phyloP scores from a whole-genome alignment of 768 basidiomycete species.

The Dacryopinax primogenitus region DNA sequence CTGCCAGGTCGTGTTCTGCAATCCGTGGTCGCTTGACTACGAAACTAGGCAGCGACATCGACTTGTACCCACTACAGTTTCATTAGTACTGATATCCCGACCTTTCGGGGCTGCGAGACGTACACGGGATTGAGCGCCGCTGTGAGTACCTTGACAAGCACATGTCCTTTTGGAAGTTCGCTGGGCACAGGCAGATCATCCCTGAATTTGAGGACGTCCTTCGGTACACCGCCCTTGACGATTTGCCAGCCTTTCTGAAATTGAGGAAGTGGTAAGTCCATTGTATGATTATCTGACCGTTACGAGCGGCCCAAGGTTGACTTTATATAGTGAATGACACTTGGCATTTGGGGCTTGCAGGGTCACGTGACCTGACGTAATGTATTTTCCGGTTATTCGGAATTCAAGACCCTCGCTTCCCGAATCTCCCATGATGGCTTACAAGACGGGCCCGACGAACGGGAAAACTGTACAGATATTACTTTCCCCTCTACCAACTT shows the following conservation, averaged over 20 bases:
- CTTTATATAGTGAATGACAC: too few relatives aligned
- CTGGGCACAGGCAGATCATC: slow-evolving; percentile 24
- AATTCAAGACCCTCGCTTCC: too few relatives aligned
- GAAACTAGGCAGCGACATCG: slow-evolving; percentile 38
- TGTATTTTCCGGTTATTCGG: too few relatives aligned
- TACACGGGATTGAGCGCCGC: slow-evolving; percentile 60
- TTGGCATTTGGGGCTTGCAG: too few relatives aligned
- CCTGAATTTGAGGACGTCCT: slow-evolving; percentile 24
- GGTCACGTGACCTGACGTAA: too few relatives aligned
- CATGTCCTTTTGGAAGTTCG: slow-evolving; percentile 30
- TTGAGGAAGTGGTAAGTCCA: background rate
- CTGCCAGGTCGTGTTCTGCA: slow-evolving; percentile 51
- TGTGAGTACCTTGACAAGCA: slow-evolving; percentile 41
- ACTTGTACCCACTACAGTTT: slow-evolving; percentile 42
- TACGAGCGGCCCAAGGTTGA: background rate
- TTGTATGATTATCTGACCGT: background rate
- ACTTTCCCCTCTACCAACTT: too few relatives aligned
- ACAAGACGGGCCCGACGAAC: too few relatives aligned
- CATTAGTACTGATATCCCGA: background rate
- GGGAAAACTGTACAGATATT: too few relatives aligned
- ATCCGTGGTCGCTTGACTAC: slow-evolving; percentile 38
- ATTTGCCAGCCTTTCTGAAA: slow-evolving; percentile 24
- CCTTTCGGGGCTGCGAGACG: background rate
- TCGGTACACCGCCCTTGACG: slow-evolving; percentile 23
- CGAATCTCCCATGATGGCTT: too few relatives aligned